A percentile compares a stretch with the other conserved stretches of the same genome.
phyloP scores from a whole-genome alignment of 1,139 yeast species.

The Scheffersomyces insectosa region DNA sequence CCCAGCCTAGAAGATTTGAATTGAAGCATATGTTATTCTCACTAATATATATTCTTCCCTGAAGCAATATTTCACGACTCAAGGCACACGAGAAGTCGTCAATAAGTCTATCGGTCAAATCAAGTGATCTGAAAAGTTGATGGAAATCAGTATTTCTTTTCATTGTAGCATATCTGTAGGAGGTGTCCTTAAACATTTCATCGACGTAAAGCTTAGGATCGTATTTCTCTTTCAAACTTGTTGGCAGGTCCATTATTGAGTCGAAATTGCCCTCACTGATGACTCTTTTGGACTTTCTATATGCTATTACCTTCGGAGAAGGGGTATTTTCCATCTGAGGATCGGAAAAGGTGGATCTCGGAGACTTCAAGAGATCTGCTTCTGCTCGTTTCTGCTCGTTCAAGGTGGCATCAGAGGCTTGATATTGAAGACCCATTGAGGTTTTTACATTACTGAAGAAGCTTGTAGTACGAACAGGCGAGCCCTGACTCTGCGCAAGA shows the following conservation, averaged over 20 bases:
- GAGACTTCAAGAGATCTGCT: not conserved
- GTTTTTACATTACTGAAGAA: too few relatives aligned
- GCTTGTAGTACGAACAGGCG: not conserved
- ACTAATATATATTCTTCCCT: conserved; percentile 85
- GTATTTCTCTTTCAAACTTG: conserved; percentile 21
- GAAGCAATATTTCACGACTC: conserved; percentile 84
- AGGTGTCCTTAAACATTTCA: conserved; percentile 35
- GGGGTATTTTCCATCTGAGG: not conserved
- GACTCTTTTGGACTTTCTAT: conserved; percentile 42
- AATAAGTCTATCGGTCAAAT: conserved; percentile 67
- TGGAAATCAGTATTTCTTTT: conserved; percentile 81
- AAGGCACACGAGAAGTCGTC: conserved; percentile 92
- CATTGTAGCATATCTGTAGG: conserved; percentile 59
- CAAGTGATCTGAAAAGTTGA: conserved; percentile 66
- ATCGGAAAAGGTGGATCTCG: not conserved
- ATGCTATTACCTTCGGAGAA: conserved; percentile 52
- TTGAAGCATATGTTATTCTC: conserved; percentile 83
- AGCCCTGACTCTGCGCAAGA: conserved; percentile 5
- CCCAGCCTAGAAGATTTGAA: conserved; percentile 93
- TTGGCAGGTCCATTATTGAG: conserved; percentile 14
- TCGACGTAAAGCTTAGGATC: conserved; percentile 40
- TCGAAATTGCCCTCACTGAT: conserved; percentile 34
- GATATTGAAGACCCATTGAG: too few relatives aligned
- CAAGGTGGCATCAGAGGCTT: not conserved
- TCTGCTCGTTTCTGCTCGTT: not conserved